A percentile compares a stretch with the other conserved stretches of the same genome.
phyloP scores from a whole-genome alignment of 2,329 filamentous ascomycete species.

The Claviceps sp. region DNA sequence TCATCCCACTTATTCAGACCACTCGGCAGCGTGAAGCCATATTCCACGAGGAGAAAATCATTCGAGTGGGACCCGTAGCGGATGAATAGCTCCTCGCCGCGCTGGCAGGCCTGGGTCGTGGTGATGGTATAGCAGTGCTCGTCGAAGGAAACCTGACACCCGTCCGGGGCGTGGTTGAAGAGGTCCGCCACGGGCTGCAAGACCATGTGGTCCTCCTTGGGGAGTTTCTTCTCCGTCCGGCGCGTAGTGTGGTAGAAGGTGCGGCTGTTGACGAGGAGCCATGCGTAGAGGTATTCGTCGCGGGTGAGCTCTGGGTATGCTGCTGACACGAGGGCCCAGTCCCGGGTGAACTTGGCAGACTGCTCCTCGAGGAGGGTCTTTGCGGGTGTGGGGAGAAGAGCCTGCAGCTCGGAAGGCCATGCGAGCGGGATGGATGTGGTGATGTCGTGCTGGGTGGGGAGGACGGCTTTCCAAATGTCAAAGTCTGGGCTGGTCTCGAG shows the following conservation, averaged over 20 bases:
- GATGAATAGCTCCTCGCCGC: slow-evolving; percentile 52
- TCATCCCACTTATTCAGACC: slow-evolving; percentile 39
- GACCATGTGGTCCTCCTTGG: slow-evolving; percentile 47
- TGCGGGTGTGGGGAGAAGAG: slow-evolving; percentile 29
- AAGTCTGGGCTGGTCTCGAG: slow-evolving; percentile 36
- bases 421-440: slow-evolving; percentile 28
- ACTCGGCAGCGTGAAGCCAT: slow-evolving; percentile 32
- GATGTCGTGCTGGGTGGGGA: slow-evolving; percentile 52
- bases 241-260: slow-evolving; percentile 45
- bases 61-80: slow-evolving; percentile 58
- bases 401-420: slow-evolving; percentile 31
- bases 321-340: slow-evolving; percentile 24
- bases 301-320: slow-evolving; percentile 16
- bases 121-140: slow-evolving; percentile 39
- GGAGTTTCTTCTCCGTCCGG: slow-evolving; percentile 27
- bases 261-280: slow-evolving; percentile 48
- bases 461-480: slow-evolving; percentile 49
- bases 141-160: slow-evolving; percentile 41
- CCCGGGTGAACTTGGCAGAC: slow-evolving; percentile 24
- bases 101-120: slow-evolving; percentile 33
- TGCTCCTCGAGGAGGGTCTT: slow-evolving; percentile 39
- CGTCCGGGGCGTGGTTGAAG: slow-evolving; percentile 44
- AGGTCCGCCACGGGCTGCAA: slow-evolving; percentile 62
- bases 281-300: slow-evolving; percentile 37
- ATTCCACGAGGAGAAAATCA: slow-evolving; percentile 59